Evolutionary conservation across 495 filamentous ascomycete genomes (phyloP), one percentile per base, ranked within the genome.

Genomic region (Penicillium parvum): DNA sequence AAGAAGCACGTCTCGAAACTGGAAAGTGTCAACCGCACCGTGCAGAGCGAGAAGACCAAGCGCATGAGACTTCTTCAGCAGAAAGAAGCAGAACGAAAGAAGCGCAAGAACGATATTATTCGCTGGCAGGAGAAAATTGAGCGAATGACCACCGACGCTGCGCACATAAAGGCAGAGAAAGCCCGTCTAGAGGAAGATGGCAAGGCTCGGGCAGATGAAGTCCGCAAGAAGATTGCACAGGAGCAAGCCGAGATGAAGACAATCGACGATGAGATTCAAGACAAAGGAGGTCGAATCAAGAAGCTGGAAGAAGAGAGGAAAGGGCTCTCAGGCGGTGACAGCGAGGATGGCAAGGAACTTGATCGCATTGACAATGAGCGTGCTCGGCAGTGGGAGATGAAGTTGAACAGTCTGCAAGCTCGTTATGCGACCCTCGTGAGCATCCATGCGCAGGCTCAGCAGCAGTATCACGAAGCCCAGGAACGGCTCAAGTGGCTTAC

Each of bases 21-120:
- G 16, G 90, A 96, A 53, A 82, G 88, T 21, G 71, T 83, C 36
- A 96, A 95, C 64, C 76, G 88, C 37, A 75, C 79, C n/a, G 88
- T 90, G 7, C 84, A 95, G 56, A 83, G 83, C 39, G 80, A 82
- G 53, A 87, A 85, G 56, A 71, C 77, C 1, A 84, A 88, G 50
- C 89, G 86, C 50, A 89, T 97, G 53, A 74, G 70, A 49, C 48
- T 78, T 22, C 59, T 84, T 23, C 74, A 79, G 39, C 77, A 82
- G 47, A 85, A 83, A 55, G 71, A 78, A 50, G 71, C 72, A 4
- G 80, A 85, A 43, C 69, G 79, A 32, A 68, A 75, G 50, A 82
- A 79, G 55, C 63, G 82, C 39, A 76, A 75, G 46, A 71, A 76
- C 26, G 82, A 85, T 34, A 76, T 81, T 33, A 36, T 60, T 17